phyloP scores from a whole-genome alignment of 2,329 filamentous ascomycete species.

The Colletotrichum theobromicola region DNA sequence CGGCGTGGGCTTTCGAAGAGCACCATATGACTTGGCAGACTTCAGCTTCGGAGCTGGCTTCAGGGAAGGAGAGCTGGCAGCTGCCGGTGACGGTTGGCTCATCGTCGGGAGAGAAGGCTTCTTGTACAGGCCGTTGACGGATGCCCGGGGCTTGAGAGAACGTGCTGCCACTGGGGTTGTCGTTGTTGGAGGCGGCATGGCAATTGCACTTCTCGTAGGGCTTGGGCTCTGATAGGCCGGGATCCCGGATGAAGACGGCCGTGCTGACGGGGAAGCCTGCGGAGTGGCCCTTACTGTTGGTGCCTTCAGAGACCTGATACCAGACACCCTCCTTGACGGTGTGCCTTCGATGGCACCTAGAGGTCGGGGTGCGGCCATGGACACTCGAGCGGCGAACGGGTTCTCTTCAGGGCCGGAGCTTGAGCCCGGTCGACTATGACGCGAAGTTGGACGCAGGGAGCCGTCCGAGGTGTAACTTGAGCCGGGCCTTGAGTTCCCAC shows the following conservation, averaged over 20 bases:
- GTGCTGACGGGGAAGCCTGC: conserved; percentile 25
- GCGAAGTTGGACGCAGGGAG: conserved; percentile 56
- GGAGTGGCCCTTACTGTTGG: conserved; percentile 32
- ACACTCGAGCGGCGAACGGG: conserved; percentile 43
- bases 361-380: conserved; percentile 48
- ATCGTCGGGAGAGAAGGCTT: conserved; percentile 58
- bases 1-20: not conserved
- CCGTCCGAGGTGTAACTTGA: conserved; percentile 68
- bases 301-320: conserved; percentile 39
- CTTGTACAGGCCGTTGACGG: conserved; percentile 57
- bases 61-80: not conserved
- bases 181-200: conserved; percentile 37
- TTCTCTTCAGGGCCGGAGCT: conserved; percentile 54
- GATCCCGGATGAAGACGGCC: conserved; percentile 35
- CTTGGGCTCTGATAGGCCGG: conserved; percentile 39
- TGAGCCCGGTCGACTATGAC: conserved; percentile 60
- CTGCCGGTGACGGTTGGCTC: conserved; percentile 1
- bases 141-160: conserved; percentile 55
- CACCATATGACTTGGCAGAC: conserved; percentile 11
- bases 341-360: conserved; percentile 49
- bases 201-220: conserved; percentile 38
- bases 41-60: conserved; percentile 8
- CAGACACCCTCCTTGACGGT: conserved; percentile 37
- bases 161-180: conserved; percentile 52
- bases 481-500: conserved; percentile 52